phyloP scores from a whole-genome alignment of 352 stramenopile species.

The Globisporangium nunn region DNA sequence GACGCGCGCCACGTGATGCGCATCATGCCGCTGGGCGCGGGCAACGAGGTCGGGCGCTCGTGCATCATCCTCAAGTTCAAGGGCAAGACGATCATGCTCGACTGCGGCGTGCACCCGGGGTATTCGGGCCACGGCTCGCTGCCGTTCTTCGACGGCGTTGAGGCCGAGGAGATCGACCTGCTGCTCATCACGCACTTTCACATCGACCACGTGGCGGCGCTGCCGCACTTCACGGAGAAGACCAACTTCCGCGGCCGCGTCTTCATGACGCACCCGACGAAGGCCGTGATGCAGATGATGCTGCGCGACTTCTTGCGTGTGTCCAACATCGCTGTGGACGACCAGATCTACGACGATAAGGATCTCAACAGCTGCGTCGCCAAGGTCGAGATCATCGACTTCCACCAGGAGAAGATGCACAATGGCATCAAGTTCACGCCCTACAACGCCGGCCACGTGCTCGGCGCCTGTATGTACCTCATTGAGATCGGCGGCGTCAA shows the following conservation, averaged over 20 bases:
- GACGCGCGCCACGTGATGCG: conserved; percentile 89
- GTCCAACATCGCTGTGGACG: conserved; percentile 91
- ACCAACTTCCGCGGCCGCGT: conserved; percentile 97
- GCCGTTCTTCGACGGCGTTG: conserved; percentile 97
- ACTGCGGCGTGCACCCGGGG: conserved; percentile 87
- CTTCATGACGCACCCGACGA: conserved; percentile 99
- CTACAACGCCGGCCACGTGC: conserved; percentile 98
- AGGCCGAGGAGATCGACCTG: conserved; percentile 94
- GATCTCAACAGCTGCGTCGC: conserved; percentile 96
- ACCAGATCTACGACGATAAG: conserved; percentile 91
- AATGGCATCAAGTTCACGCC: conserved; percentile 98
- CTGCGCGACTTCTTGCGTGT: conserved; percentile 96
- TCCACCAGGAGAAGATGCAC: conserved; percentile 95
- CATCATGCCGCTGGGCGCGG: conserved; percentile 94
- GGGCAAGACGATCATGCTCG: conserved; percentile 96
- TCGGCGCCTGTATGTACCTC: conserved; percentile 99
- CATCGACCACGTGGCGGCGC: conserved; percentile 97
- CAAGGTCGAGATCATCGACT: conserved; percentile 98
- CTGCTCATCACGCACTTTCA: conserved; percentile 99
- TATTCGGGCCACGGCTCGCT: conserved; percentile 96
- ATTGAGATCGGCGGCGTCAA: conserved; percentile 97
- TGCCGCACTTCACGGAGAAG: conserved; percentile 99
- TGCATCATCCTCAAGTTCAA: conserved; percentile 99
- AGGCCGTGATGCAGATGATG: conserved; percentile 97
- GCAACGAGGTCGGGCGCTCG: conserved; percentile 98